Conservation (phyloP, 139 green algal genomes). For the Auxenochlorella pyrenoidosa region DNA sequence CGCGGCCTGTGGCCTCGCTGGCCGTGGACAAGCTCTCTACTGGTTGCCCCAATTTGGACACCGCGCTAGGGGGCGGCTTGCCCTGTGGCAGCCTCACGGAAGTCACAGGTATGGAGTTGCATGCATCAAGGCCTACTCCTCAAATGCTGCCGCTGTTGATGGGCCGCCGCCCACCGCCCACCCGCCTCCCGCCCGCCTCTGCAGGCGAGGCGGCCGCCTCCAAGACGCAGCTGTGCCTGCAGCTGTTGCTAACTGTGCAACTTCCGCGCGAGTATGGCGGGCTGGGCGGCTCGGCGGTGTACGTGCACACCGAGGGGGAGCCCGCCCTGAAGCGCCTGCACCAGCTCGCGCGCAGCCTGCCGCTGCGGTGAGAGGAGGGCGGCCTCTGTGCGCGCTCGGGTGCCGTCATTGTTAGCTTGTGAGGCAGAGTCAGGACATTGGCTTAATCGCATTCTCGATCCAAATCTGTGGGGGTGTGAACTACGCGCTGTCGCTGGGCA, state of each 20-base stretch:
- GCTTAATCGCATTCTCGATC: too few relatives aligned
- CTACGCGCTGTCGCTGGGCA: too few relatives aligned
- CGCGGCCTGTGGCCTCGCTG: conserved; percentile 6
- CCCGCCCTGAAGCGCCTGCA: conserved; percentile 53
- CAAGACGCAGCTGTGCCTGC: conserved; percentile 77
- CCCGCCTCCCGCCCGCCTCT: neutral
- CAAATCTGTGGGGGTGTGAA: too few relatives aligned
- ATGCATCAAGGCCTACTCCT: neutral
- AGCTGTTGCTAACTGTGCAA: conserved; percentile 64
- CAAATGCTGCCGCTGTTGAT: neutral
- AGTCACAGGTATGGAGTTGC: conserved; percentile 48
- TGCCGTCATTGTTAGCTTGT: too few relatives aligned
- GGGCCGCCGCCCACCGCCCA: neutral
- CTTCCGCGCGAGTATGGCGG: conserved; percentile 44
- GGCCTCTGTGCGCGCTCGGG: too few relatives aligned
- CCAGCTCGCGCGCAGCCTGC: conserved; percentile 40
- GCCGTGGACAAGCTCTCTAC: conserved; percentile 33
- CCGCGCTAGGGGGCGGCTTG: conserved; percentile 58
- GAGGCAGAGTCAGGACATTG: too few relatives aligned
- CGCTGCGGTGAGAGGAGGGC: neutral
- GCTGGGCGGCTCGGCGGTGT: conserved; percentile 61
- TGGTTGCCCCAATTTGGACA: conserved; percentile 60
- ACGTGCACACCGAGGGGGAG: conserved; percentile 80
- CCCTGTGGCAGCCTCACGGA: conserved; percentile 66
- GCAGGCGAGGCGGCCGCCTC: conserved; percentile 68